phyloP scores from a whole-genome alignment of 306 rosid genomes.

The Nissolia schottii region DNA sequence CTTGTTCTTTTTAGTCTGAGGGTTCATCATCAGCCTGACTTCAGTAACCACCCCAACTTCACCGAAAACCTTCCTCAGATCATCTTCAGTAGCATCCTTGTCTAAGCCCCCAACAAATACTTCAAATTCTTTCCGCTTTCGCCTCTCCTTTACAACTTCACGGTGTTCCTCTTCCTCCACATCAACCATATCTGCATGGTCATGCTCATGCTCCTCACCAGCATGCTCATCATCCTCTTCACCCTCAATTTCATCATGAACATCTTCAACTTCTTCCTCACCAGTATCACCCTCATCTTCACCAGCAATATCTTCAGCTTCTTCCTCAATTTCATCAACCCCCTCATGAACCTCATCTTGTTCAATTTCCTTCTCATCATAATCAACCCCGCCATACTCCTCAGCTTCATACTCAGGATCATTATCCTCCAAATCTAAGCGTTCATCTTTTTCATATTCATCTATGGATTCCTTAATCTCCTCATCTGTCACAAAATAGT shows the following conservation, averaged over 20 bases:
- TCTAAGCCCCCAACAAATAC: slow-evolving; percentile 97
- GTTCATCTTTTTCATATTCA: slow-evolving; percentile 82
- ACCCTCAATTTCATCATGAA: slow-evolving; percentile 69
- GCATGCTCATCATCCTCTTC: slow-evolving; percentile 71
- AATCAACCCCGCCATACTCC: slow-evolving; percentile 85
- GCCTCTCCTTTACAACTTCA: slow-evolving; percentile 84
- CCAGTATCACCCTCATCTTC: slow-evolving; percentile 77
- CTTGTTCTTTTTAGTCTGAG: slow-evolving; percentile 91
- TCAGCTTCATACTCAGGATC: slow-evolving; percentile 94
- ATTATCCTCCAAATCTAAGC: slow-evolving; percentile 90
- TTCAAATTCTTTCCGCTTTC: slow-evolving; percentile 90
- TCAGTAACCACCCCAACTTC: slow-evolving; percentile 83
- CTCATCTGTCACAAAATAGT: slow-evolving; percentile 58
- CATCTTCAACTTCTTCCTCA: slow-evolving; percentile 81
- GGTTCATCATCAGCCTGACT: slow-evolving; percentile 94
- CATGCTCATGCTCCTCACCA: slow-evolving; percentile 57
- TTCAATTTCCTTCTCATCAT: slow-evolving; percentile 89
- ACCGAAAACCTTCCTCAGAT: slow-evolving; percentile 71
- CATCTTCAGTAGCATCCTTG: slow-evolving; percentile 88
- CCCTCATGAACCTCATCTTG: slow-evolving; percentile 67
- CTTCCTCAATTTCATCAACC: slow-evolving; percentile 75
- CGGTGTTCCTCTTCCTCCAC: slow-evolving; percentile 85
- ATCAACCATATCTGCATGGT: slow-evolving; percentile 54
- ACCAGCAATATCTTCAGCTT: slow-evolving; percentile 60
- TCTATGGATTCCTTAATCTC: slow-evolving; percentile 75